A percentile compares a stretch with the other conserved stretches of the same genome.
Evolutionary conservation across 2,329 filamentous ascomycete species (phyloP).

Genomic region (Mollisiaceae sp.): DNA sequence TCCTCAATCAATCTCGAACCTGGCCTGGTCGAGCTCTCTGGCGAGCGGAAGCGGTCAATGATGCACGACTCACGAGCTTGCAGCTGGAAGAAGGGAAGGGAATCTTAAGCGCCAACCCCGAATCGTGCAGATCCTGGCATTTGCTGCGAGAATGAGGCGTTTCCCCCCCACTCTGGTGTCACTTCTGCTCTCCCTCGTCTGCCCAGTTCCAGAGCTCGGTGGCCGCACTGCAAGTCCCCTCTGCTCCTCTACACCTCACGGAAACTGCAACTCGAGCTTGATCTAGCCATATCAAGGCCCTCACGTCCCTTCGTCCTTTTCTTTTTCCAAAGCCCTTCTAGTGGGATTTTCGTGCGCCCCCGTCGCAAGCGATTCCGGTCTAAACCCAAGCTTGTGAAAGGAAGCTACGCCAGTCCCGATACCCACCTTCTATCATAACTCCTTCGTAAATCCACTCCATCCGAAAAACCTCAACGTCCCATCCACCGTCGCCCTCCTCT

Average conservation of each 20-base stretch:
- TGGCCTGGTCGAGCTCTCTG: too few relatives aligned
- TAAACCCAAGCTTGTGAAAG: constrained; percentile 1
- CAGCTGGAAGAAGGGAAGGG: background rate
- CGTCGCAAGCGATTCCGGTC: constrained; percentile 5
- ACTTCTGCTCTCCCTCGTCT: background rate
- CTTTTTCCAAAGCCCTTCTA: background rate
- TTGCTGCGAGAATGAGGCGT: constrained; percentile 4
- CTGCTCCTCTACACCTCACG: background rate
- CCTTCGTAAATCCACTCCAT: constrained; percentile 24
- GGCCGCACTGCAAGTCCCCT: background rate
- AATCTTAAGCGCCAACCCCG: background rate
- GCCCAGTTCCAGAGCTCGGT: background rate
- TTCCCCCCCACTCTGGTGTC: constrained; percentile 9
- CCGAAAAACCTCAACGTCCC: constrained; percentile 24
- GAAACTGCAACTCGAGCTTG: background rate
- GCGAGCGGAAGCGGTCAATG: background rate
- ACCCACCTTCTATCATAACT: constrained; percentile 13
- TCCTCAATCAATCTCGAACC: too few relatives aligned
- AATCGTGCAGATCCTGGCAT: background rate
- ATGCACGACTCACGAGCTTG: background rate
- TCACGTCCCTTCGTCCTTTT: constrained; percentile 4
- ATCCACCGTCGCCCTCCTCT: constrained; percentile 12
- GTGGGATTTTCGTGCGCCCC: constrained; percentile 5
- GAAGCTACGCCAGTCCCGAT: constrained; percentile 2
- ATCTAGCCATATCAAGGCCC: background rate